phyloP scores from a whole-genome alignment of 139 green algal genomes.

The Auxenochlorella pyrenoidosa region DNA sequence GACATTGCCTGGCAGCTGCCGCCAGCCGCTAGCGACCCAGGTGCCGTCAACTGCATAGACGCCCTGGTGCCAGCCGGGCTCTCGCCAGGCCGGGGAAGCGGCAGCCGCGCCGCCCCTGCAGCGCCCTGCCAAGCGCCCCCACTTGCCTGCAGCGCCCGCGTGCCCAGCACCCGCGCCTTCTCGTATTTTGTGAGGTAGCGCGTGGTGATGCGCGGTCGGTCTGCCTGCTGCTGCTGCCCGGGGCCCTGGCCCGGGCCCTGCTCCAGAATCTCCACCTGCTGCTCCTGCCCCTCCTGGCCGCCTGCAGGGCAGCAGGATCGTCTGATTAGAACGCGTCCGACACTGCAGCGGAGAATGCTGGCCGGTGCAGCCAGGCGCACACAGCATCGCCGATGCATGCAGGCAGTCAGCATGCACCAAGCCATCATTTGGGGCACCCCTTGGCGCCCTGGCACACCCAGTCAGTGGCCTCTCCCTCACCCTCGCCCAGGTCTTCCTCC shows the following conservation, averaged over 20 bases:
- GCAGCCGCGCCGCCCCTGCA: too few relatives aligned
- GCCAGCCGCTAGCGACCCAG: too few relatives aligned
- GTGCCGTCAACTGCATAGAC: too few relatives aligned
- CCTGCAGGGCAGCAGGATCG: constrained; percentile 18
- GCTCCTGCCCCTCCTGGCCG: neutral
- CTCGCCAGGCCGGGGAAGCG: too few relatives aligned
- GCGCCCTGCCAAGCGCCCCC: too few relatives aligned
- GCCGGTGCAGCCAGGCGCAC: too few relatives aligned
- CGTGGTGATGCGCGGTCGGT: constrained; percentile 87
- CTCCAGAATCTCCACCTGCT: constrained; percentile 39
- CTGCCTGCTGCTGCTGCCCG: constrained; percentile 6
- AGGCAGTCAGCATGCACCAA: too few relatives aligned
- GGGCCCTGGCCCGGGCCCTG: constrained; percentile 11
- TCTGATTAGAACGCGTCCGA: neutral
- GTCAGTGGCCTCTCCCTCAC: neutral
- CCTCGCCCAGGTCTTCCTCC: constrained; percentile 1
- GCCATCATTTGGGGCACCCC: too few relatives aligned
- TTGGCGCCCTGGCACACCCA: too few relatives aligned
- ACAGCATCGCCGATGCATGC: too few relatives aligned
- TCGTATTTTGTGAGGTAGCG: constrained; percentile 99
- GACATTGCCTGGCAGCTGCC: too few relatives aligned
- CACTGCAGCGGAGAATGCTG: neutral
- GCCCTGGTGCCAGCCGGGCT: too few relatives aligned
- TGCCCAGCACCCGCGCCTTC: constrained; percentile 92
- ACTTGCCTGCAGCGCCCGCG: constrained; percentile 79